Base-by-base conservation (phyloP, 1,139 yeast species). In the Blastobotrys aristatus region DNA sequence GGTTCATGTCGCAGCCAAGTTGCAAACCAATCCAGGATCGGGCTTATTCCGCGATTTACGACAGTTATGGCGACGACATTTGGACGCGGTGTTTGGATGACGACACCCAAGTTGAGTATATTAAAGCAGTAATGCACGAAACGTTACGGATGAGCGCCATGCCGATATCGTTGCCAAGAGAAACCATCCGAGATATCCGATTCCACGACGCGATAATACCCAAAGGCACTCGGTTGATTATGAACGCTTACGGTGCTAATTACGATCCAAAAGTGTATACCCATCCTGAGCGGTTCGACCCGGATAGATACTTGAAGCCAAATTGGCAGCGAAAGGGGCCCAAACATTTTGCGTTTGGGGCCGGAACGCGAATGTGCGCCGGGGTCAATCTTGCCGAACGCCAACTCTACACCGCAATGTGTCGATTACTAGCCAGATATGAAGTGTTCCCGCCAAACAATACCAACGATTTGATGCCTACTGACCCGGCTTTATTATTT, bases 181-280 rank as follows among this genome's bases (percentile, higher is more conserved):
- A 69, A 24, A 76, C 84, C 1, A 76, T 85, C 3, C 73, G 69
- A 43, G 71, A 69, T 18, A 73, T 84, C 10, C 34, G 53, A 0
- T 75, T 71, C 55, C 61, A 64, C 6, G 61, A 68, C 27, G 63
- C 65, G 0, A 50, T 64, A 0, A 76, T 84, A 10, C 90, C 90
- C 0, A 55, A 64, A 6, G 76, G 77, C 1, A 79, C 89, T 0
- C 70, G 73, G 0, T 57, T 84, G 42, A 68, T 82, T 39, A 77
- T 84, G 83, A 84, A 84, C 58, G 75, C 86, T 1, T 81, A 73
- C 67, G 80, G 84, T 0, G 90, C 84, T 1, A 83, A 84, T 58
- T 86, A 83, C 61, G 92, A 84, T 58, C 63, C 66, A 0, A 48
- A 49, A 1, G 63, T 63, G 11, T 84, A 59, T n/a, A 31, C 43